Percentiles rank a stretch among this genome's conserved stretches.
These are phyloP conservation scores for Syzygium syzygioides DNA, from an alignment of 441 rosid genomes.

Conservation along the genomic window DNA sequence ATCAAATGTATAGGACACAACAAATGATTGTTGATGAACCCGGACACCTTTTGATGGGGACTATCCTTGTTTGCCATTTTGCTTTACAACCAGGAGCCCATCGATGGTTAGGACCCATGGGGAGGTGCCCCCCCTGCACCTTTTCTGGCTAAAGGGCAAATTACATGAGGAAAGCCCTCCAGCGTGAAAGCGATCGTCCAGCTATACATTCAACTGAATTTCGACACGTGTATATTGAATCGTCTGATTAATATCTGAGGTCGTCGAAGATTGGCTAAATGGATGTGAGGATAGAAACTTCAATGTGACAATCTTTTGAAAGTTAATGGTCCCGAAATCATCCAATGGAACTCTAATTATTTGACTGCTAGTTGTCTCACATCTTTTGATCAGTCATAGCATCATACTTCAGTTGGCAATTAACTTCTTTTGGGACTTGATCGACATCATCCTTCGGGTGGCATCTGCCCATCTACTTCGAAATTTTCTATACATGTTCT, in stretches of 20 bases:
- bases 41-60: background rate
- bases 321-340: background rate
- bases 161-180: background rate
- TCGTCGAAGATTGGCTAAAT: background rate
- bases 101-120: conserved; percentile 17
- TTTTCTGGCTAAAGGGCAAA: background rate
- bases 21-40: conserved; percentile 27
- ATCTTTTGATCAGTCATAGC: background rate
- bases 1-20: background rate
- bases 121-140: background rate
- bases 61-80: conserved; percentile 1
- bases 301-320: background rate
- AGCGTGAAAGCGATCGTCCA: background rate
- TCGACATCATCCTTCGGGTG: background rate
- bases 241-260: background rate
- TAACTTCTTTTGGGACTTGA: background rate
- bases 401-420: background rate
- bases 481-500: background rate
- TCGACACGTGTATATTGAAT: background rate
- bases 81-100: conserved; percentile 45
- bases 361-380: background rate
- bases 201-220: background rate
- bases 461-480: background rate
- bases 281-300: background rate
- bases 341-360: background rate